Evolutionary conservation across 768 basidiomycete genomes (phyloP), one percentile per base, ranked within the genome.

Genomic region (Solioccasus polychromus): DNA sequence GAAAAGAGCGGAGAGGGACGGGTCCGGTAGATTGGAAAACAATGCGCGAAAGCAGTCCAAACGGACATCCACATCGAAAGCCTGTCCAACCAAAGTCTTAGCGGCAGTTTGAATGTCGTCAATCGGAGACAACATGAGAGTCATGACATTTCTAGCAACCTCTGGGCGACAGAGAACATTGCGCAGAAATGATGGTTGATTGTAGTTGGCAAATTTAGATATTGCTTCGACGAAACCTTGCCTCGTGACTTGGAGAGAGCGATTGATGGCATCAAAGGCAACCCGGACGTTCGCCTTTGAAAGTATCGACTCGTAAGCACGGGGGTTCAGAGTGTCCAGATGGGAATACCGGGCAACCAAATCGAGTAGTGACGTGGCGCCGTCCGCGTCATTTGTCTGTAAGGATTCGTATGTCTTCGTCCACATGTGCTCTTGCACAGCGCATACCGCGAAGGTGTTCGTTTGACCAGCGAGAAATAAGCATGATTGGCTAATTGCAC

Each of bases 11-110:
- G 80, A 74, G 19, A 97, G 71, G 0, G 88, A 74, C 24, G 76
- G 73, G 29, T 77, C 74, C 0, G 92, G 79, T 42, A 78, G 71
- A 42, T 85, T 78, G 53, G 76, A 72, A 3, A 98, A 71, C 18
- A 98, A 69, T 12, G 79, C 82, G 8, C 88, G 82, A 59, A 96
- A 86, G 61, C 90, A 94, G 52, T 96, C 94, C 30, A 80, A 74
- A 35, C 96, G 87, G 22, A 80, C 83, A 57, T 94, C 91, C n/a
- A 83, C 88, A 53, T 95, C 88, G 56, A 88, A 94, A 0, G 92
- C 87, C 43, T 91, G 78, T 10, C 86, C 86, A 22, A 90, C 76
- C n/a, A 98, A 63, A 17, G 78, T 78, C 61, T 92, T 88, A 1
- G 85, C 88, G 10, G 86, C 82, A 35, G 74, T 70, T 54, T 88